These are phyloP conservation scores for Corylus avellana DNA, from an alignment of 306 rosid genomes.

Conservation along the genomic window DNA sequence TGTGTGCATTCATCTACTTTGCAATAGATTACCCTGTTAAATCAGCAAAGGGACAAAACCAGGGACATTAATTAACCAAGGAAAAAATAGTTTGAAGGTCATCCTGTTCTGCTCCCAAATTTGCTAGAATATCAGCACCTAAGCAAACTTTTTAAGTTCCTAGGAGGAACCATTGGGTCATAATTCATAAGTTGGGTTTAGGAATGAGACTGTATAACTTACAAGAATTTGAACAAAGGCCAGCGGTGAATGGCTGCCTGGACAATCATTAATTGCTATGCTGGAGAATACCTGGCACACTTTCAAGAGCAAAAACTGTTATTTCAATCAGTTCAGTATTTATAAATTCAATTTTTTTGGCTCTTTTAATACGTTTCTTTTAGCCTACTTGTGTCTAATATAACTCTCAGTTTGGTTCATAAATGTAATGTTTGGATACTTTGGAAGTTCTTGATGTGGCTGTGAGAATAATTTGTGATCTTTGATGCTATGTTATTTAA, in stretches of 20 bases:
- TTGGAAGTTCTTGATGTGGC: slow-evolving; percentile 7
- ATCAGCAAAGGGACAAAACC: not conserved
- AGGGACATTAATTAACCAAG: not conserved
- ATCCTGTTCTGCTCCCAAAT: not conserved
- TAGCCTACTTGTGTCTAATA: not conserved
- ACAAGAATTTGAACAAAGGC: not conserved
- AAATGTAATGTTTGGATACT: not conserved
- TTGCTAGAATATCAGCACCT: not conserved
- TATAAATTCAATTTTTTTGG: not conserved
- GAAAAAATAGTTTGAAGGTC: not conserved
- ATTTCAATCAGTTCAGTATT: not conserved
- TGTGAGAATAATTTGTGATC: slow-evolving; percentile 8
- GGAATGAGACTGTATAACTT: not conserved
- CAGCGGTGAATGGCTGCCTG: not conserved
- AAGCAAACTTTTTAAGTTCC: not conserved
- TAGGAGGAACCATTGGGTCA: not conserved
- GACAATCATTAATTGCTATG: not conserved
- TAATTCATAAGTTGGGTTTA: not conserved
- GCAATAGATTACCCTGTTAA: not conserved
- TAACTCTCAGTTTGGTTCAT: not conserved
- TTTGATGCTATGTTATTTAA: slow-evolving; percentile 21
- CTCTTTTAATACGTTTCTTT: not conserved
- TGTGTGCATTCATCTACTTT: not conserved
- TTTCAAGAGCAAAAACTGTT: not conserved
- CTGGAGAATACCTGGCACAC: not conserved